Conservation (phyloP, 148 eudicot species). For the Rhododendron mucronatum region DNA sequence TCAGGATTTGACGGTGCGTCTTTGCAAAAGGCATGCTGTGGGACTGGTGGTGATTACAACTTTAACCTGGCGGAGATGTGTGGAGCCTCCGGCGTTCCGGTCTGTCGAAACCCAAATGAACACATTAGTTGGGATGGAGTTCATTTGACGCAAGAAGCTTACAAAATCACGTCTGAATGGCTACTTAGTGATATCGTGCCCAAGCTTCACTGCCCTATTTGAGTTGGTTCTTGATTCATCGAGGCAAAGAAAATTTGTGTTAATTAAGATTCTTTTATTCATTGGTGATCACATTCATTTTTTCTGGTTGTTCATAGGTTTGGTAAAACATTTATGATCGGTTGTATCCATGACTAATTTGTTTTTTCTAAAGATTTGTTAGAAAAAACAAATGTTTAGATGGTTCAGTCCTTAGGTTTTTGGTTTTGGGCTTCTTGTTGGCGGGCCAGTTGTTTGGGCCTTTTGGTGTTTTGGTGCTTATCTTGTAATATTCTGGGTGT, state of each 20-base stretch:
- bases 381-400: too few relatives aligned
- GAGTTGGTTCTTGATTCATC: background rate
- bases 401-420: too few relatives aligned
- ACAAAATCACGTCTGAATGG: background rate
- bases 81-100: background rate
- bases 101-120: constrained; percentile 2
- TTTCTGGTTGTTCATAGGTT: background rate
- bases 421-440: too few relatives aligned
- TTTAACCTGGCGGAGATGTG: background rate
- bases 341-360: background rate
- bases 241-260: background rate
- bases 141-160: constrained; percentile 9
- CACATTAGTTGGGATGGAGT: constrained; percentile 14
- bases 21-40: constrained; percentile 9
- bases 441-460: too few relatives aligned
- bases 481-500: too few relatives aligned
- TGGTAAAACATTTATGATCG: background rate
- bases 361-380: background rate
- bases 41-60: constrained; percentile 10
- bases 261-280: background rate
- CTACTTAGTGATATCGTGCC: background rate
- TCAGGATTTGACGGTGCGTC: constrained; percentile 10
- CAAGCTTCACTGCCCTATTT: background rate
- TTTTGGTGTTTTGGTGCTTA: too few relatives aligned
- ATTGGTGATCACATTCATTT: background rate